Percentiles rank a stretch among this genome's conserved stretches.
phyloP scores from a whole-genome alignment of 129 eudicot species.

The Centaurea solstitialis region DNA sequence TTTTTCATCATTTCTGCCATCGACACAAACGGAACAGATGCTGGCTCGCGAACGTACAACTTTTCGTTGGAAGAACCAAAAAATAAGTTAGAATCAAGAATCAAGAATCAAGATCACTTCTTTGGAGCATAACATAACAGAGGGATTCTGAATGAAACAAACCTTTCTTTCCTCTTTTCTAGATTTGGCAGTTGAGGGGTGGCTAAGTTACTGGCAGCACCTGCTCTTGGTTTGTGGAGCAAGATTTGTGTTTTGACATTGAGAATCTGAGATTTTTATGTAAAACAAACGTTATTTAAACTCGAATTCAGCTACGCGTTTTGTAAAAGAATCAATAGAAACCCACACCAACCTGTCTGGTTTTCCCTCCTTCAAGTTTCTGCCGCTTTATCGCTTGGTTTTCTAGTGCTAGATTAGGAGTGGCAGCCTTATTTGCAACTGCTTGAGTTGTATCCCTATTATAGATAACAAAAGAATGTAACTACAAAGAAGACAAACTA shows the following conservation, averaged over 20 bases:
- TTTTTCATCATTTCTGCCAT: conserved; percentile 93
- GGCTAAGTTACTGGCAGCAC: conserved; percentile 36
- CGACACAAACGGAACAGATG: conserved; percentile 78
- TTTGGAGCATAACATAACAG: not conserved
- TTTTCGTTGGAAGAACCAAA: conserved; percentile 14
- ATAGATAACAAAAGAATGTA: not conserved
- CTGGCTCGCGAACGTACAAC: conserved; percentile 80
- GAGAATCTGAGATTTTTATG: conserved; percentile 52
- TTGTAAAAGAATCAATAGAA: not conserved
- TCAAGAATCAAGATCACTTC: not conserved
- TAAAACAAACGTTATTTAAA: not conserved
- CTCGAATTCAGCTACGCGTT: not conserved
- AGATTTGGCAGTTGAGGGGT: conserved; percentile 43
- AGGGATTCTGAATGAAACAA: not conserved
- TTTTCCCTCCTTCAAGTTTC: conserved; percentile 84
- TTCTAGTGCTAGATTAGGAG: conserved; percentile 69
- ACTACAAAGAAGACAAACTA: not conserved
- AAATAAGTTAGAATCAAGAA: conserved; percentile 9
- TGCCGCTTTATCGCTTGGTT: conserved; percentile 92
- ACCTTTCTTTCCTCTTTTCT: conserved; percentile 85
- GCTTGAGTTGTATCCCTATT: conserved; percentile 44
- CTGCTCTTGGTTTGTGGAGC: conserved; percentile 77
- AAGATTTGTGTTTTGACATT: conserved; percentile 59
- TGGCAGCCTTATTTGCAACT: conserved; percentile 33
- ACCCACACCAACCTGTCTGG: conserved; percentile 62